Evolutionary conservation across 306 rosid species (phyloP), one percentile per base, ranked within the genome.

Genomic region (Quillaja saponaria): DNA sequence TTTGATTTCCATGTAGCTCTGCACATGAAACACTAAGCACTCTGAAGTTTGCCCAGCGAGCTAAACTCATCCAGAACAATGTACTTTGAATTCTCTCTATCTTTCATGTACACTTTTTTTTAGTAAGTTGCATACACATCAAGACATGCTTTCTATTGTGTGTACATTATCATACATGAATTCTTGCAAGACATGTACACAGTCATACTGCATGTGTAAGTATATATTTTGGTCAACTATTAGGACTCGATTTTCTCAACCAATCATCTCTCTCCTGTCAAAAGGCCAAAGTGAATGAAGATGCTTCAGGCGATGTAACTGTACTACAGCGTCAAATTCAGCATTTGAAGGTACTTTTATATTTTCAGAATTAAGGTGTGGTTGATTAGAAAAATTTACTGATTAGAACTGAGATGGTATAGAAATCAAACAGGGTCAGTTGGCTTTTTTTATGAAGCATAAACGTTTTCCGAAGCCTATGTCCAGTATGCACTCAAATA

Each of bases 11-110:
- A 46, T 72, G 76, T 84, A 91, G 98, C 81, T 82, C 96, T 62
- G 85, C 92, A 56, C 81, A 84, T 51, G 98, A 91, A 84, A 91
- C 96, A 17, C 77, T 88, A 50, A 86, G 98, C 87, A 88, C 98
- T 68, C 84, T 91, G 61, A 91, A 91, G 87, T 91, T 91, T 84
- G 92, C 96, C 53, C 98, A 91, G 84, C 98, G 98, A 64, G 95
- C 98, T 81, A 91, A 91, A 78, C 87, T 88, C 76, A 88, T 91
- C 63, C 98, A 88, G 77, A 91, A 91, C 69, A 88, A 91, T 84
- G 98, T 91, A 88, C 60, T 68, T 34, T 37, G 7, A 6, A 37
- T 37, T 37, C 6, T 10, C 40, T 37, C 40, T 37, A n/a, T 47
- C 16, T 47, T 47, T 47, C n/a, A 13, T 15, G 51, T 16, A 0